These are phyloP conservation scores for Ustilago vetiveriae DNA, from an alignment of 1,284 basidiomycete genomes.

Conservation along the genomic window DNA sequence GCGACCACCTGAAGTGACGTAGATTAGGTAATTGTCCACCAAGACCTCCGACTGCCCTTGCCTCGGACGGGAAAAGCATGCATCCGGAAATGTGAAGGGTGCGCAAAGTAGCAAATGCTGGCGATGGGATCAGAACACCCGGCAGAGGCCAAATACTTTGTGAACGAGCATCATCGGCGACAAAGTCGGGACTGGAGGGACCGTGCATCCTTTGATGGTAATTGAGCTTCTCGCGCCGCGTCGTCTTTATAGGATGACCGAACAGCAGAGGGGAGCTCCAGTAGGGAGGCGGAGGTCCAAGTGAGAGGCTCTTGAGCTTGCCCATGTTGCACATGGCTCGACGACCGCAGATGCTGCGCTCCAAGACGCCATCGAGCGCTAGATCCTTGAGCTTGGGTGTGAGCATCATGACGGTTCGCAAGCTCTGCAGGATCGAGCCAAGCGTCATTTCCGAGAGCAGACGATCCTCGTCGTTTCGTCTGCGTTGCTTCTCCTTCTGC, in stretches of 20 bases:
- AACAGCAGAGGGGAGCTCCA: conserved; percentile 55
- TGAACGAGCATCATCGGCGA: conserved; percentile 30
- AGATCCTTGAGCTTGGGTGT: conserved; percentile 43
- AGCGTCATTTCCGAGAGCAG: conserved; percentile 48
- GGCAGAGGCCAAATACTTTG: conserved; percentile 43
- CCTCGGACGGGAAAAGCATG: conserved; percentile 54
- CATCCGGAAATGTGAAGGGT: conserved; percentile 53
- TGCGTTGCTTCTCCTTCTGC: conserved; percentile 28
- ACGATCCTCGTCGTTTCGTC: conserved; percentile 45
- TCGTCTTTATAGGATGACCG: conserved; percentile 46
- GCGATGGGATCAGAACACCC: conserved; percentile 41
- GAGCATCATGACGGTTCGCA: conserved; percentile 44
- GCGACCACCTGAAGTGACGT: conserved; percentile 51
- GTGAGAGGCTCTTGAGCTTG: conserved; percentile 50
- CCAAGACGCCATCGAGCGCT: conserved; percentile 51
- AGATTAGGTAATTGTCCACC: conserved; percentile 45
- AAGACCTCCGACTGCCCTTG: conserved; percentile 44
- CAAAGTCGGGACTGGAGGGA: conserved; percentile 16
- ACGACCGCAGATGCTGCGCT: conserved; percentile 46
- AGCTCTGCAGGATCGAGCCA: conserved; percentile 40
- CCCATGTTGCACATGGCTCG: conserved; percentile 47
- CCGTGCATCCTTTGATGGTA: conserved; percentile 45
- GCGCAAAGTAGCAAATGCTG: conserved; percentile 41
- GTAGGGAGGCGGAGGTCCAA: conserved; percentile 53
- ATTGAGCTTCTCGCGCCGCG: conserved; percentile 27